Percentiles rank a stretch among this genome's conserved stretches.
phyloP scores from a whole-genome alignment of 2,329 filamentous ascomycete genomes.

The Trichoderma harzianum region DNA sequence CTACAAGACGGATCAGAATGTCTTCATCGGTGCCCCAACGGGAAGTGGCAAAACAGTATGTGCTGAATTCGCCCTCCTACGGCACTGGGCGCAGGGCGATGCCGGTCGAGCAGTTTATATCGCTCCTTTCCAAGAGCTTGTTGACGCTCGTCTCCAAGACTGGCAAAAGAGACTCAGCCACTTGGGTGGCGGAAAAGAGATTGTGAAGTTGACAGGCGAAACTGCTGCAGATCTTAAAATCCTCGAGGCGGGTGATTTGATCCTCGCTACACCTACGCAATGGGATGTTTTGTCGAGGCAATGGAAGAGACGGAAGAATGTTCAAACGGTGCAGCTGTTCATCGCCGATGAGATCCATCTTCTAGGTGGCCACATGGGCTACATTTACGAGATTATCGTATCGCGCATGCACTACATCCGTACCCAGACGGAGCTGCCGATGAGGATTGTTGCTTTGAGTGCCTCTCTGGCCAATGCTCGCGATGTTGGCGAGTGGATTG shows the following conservation, averaged over 20 bases:
- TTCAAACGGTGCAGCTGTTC: slow-evolving; percentile 85
- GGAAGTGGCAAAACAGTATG: slow-evolving; percentile 97
- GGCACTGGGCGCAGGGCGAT: slow-evolving; percentile 66
- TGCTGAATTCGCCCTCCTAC: slow-evolving; percentile 87
- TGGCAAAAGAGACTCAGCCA: slow-evolving; percentile 76
- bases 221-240: slow-evolving; percentile 86
- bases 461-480: slow-evolving; percentile 90
- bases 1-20: slow-evolving; percentile 87
- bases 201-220: slow-evolving; percentile 92
- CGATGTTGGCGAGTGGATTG: slow-evolving; percentile 96
- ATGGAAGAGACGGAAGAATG: slow-evolving; percentile 95
- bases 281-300: slow-evolving; percentile 96
- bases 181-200: slow-evolving; percentile 77
- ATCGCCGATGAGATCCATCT: slow-evolving; percentile 95
- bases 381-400: slow-evolving; percentile 94
- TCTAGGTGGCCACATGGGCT: slow-evolving; percentile 80
- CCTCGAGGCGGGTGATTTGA: slow-evolving; percentile 80
- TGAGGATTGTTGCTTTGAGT: slow-evolving; percentile 85
- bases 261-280: slow-evolving; percentile 87
- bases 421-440: slow-evolving; percentile 75
- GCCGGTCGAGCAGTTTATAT: slow-evolving; percentile 83
- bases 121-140: slow-evolving; percentile 88
- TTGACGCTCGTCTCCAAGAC: slow-evolving; percentile 76
- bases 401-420: slow-evolving; percentile 97
- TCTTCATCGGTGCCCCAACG: slow-evolving; percentile 87